Evolutionary conservation across 768 basidiomycete species (phyloP), one percentile per base, ranked within the genome.

Genomic region (Pholiota microspora): DNA sequence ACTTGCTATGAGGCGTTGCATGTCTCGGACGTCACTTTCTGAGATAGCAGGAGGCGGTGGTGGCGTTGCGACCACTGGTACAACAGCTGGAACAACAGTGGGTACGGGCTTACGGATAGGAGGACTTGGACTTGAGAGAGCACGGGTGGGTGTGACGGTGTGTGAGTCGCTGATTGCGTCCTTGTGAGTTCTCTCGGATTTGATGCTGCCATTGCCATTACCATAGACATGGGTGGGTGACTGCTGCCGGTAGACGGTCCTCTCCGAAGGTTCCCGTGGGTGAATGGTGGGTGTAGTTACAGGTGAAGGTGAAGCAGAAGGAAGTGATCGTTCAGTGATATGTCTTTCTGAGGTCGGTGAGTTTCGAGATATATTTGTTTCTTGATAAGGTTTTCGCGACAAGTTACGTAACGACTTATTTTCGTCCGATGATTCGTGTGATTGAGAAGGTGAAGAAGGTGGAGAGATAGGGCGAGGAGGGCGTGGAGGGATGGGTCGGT

Each of bases 1-100:
- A 47, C 73, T 80, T 7, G 79, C 69, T 15, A 95, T 69, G 53
- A 89, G 74, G 16, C 77, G 76, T 28, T 88, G 84, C 72, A 96
- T 80, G 48, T 92, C 86, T 9, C 75, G 71, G 23, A 85, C 79
- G 53, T 85, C 75, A 27, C 72, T 66, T 35, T 77, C 73, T 31
- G 68, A 24, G 53, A 67, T 50, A 49, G 62, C 38, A 55, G 66
- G 35, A 56, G 57, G 10, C 32, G 45, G 46, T 6, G 27, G 25
- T 16, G 25, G 24, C 4, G 46, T n/a, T 18, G 28, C 29, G 25
- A 34, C 27, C 7, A 13, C 16, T 16, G 46, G 32, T 3, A 16
- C 46, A n/a, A 9, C 16, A 27, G 61, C 44, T 7, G 51, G 29
- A 27, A 45, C 31, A 28, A 63, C 34, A 24, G 59, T 50, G n/a